phyloP scores from a whole-genome alignment of 805 yeast genomes.

The Citeromyces matritensis region DNA sequence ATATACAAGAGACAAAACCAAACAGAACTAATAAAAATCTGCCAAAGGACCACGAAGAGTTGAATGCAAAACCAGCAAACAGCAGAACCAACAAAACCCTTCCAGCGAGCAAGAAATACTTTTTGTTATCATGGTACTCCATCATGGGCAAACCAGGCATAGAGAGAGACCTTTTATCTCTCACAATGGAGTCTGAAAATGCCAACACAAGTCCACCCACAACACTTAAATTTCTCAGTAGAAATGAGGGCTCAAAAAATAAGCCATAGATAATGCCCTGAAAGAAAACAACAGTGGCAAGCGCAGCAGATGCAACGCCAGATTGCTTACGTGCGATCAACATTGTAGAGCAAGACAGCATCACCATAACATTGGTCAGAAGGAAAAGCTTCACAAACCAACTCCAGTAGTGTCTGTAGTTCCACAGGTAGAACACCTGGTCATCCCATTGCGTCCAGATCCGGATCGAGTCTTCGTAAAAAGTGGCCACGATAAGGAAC shows the following conservation, averaged over 20 bases:
- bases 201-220: slow-evolving; percentile 88
- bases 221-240: slow-evolving; percentile 77
- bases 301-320: slow-evolving; percentile 52
- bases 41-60: slow-evolving; percentile 56
- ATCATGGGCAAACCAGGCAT: slow-evolving; percentile 70
- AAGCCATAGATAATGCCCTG: slow-evolving; percentile 88
- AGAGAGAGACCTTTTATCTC: slow-evolving; percentile 48
- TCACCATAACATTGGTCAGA: slow-evolving; percentile 42
- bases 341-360: slow-evolving; percentile 60
- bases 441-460: slow-evolving; percentile 81
- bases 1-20: slow-evolving; percentile 55
- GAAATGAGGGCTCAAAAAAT: slow-evolving; percentile 64
- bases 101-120: slow-evolving; percentile 77
- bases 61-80: slow-evolving; percentile 72
- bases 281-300: slow-evolving; percentile 54
- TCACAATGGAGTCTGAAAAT: slow-evolving; percentile 71
- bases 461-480: slow-evolving; percentile 78
- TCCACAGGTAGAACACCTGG: slow-evolving; percentile 73
- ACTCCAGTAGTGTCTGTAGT: slow-evolving; percentile 65
- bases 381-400: slow-evolving; percentile 68
- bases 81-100: slow-evolving; percentile 72
- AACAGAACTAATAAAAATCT: slow-evolving; percentile 50
- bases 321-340: slow-evolving; percentile 58
- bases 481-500: slow-evolving; percentile 83
- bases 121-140: slow-evolving; percentile 57